Evolutionary conservation across 2,329 filamentous ascomycete genomes (phyloP), one percentile per base, ranked within the genome.

Genomic region (Ceratocystis ficicola): DNA sequence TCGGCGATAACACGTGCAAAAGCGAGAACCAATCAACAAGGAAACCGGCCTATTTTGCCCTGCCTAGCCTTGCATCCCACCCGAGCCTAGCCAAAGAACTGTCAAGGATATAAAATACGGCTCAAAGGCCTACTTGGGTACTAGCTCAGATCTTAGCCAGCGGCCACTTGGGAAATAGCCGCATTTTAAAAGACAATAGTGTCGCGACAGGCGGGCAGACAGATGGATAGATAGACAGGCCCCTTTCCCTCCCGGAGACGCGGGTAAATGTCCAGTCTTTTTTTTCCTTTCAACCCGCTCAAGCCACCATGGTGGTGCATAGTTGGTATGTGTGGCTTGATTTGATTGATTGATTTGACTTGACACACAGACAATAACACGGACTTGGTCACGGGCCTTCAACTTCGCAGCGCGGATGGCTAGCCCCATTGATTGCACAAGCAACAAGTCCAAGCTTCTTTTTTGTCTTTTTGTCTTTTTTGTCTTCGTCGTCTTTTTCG

Each of bases 291-390:
- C n/a, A 30, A 41, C 36, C 36, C 36, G 36, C 36, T 41, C 12
- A 41, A 41, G 36, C 10, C 36, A 15, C 4, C 36, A 41, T 41
- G 36, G 36, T 41, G 36, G 36, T 41, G 1, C 12, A 41, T 15
- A 41, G 36, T 41, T 41, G 36, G 36, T 41, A 41, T 41, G 36
- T 15, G 36, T 52, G 48, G 46, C 46, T 50, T 50, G 46, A 22
- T 20, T 50, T n/a, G 48, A 20, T 59, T 59, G 55, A 55, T 55
- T 20, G 50, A 36, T 25, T 59, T 59, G 55, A 59, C 55, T 59
- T 59, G 55, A 59, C 55, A 57, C 52, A 59, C 55, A 59, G 55
- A 59, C 55, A 59, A 59, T 59, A n/a, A 36, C 55, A 59, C 55
- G 55, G 55, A 59, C 55, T 59, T 32, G 55, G 55, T 59, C 55